Evolutionary conservation across 2,329 filamentous ascomycete species (phyloP), one percentile per base, ranked within the genome.

Genomic region (Trichoderma asperellum): DNA sequence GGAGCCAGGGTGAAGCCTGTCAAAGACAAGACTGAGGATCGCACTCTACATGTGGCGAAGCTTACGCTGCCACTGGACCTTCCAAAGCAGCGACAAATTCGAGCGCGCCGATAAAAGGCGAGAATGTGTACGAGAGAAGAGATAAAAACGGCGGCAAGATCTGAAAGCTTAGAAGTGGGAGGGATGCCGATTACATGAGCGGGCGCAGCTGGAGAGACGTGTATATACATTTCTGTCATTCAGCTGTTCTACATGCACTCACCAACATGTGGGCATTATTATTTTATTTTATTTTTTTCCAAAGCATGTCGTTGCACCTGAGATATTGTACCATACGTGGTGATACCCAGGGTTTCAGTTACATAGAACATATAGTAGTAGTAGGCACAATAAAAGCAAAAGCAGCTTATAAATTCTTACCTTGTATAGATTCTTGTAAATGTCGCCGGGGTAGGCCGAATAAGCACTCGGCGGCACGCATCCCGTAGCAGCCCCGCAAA

Each of bases 41-140:
- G 81, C 70, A 79, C 79, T 69, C 74, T 79, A 35, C 81, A 86
- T 70, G 81, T 94, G 61, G 94, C 92, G 14, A 89, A 89, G 73
- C 82, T 98, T 75, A 88, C 86, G 74, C 79, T 97, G 71, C 96
- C 96, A 3, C 82, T 97, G 58, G 86, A 90, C 70, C 97, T 97
- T 78, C 96, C 95, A 1, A 94, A 91, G 82, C 79, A 81, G 74
- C 76, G 78, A 63, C 75, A 77, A 29, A 77, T 80, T 65, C 65
- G 62, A 21, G 70, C 68, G 34, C 85, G 8, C 61, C 74, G 69
- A 32, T 71, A 57, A 55, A 18, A 11, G 55, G 18, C 5, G n/a
- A 24, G 6, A 7, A 16, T 59, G 2, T 37, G 37, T 27, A 58
- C 8, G 21, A 27, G 4, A 58, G 29, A 58, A 47, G 29, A 18